A percentile compares a stretch with the other conserved stretches of the same genome.
phyloP scores from a whole-genome alignment of 495 filamentous ascomycete species.

The Podospora conica region DNA sequence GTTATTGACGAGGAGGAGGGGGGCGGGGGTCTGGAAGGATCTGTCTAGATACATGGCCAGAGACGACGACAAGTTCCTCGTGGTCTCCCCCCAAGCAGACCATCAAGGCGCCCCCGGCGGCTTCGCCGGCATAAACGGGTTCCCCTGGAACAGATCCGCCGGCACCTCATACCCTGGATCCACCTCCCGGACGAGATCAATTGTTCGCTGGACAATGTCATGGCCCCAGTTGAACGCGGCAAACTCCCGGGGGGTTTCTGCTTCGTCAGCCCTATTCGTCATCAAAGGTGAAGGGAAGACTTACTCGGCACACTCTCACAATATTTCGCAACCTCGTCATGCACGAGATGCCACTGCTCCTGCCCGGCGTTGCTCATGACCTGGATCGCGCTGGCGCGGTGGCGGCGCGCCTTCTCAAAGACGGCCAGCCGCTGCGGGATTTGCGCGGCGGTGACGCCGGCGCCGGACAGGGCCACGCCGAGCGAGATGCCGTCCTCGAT shows the following conservation, averaged over 20 bases:
- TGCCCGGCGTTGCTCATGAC: slow-evolving; percentile 34
- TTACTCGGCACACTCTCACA: slow-evolving; percentile 21
- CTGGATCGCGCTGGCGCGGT: slow-evolving; percentile 49
- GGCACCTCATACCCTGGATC: slow-evolving; percentile 20
- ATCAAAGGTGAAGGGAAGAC: neutral
- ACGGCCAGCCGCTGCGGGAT: slow-evolving; percentile 41
- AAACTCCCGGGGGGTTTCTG: slow-evolving; percentile 21
- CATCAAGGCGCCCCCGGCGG: neutral
- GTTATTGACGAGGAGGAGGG: no score
- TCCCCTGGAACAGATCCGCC: slow-evolving; percentile 8
- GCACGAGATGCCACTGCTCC: slow-evolving; percentile 20
- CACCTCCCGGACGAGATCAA: slow-evolving; percentile 8
- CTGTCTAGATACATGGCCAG: no score
- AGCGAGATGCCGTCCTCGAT: slow-evolving; percentile 44
- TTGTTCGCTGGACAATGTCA: slow-evolving; percentile 16
- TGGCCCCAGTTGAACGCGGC: slow-evolving; percentile 24
- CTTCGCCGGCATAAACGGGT: slow-evolving; percentile 4
- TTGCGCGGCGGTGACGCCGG: slow-evolving; percentile 16
- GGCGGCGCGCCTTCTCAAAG: slow-evolving; percentile 47
- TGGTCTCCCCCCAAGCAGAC: no score
- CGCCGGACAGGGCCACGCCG: slow-evolving; percentile 26
- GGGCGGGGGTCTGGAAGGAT: no score
- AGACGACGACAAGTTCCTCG: no score
- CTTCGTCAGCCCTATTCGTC: neutral
- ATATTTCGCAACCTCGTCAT: slow-evolving; percentile 20